phyloP scores from a whole-genome alignment of 345 rosid species.

The Jatropha curcas region DNA sequence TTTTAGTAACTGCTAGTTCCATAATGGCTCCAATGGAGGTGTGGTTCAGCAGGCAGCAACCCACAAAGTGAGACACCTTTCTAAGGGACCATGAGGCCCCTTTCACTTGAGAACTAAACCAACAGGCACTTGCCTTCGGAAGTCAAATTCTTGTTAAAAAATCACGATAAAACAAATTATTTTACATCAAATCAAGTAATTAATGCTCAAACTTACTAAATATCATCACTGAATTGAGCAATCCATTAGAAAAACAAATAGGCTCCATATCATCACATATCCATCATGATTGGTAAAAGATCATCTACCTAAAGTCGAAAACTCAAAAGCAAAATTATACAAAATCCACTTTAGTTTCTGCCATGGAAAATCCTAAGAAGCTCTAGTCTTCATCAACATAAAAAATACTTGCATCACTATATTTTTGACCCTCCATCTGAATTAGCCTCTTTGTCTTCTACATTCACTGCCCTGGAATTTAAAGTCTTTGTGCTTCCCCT shows the following conservation, averaged over 20 bases:
- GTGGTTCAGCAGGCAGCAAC: too few relatives aligned
- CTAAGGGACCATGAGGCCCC: too few relatives aligned
- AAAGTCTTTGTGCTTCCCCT: not conserved
- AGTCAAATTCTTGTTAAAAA: not conserved
- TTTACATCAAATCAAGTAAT: not conserved
- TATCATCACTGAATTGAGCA: not conserved
- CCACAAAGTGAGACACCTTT: not conserved
- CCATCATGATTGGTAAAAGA: not conserved
- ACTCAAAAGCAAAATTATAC: not conserved
- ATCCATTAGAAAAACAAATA: not conserved
- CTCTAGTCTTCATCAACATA: not conserved
- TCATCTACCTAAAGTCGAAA: not conserved
- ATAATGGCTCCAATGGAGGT: not conserved
- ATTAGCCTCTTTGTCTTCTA: not conserved
- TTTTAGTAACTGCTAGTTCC: not conserved
- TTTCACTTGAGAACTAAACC: not conserved
- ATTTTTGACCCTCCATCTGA: constrained; percentile 4
- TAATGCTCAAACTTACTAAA: not conserved
- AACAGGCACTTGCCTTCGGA: not conserved
- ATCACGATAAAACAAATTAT: not conserved
- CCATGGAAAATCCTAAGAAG: not conserved
- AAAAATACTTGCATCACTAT: not conserved
- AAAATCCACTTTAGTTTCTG: not conserved
- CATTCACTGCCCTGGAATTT: not conserved
- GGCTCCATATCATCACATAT: not conserved